Base-by-base conservation (phyloP, 2,329 filamentous ascomycete species). In the Didymella keratinophila region DNA sequence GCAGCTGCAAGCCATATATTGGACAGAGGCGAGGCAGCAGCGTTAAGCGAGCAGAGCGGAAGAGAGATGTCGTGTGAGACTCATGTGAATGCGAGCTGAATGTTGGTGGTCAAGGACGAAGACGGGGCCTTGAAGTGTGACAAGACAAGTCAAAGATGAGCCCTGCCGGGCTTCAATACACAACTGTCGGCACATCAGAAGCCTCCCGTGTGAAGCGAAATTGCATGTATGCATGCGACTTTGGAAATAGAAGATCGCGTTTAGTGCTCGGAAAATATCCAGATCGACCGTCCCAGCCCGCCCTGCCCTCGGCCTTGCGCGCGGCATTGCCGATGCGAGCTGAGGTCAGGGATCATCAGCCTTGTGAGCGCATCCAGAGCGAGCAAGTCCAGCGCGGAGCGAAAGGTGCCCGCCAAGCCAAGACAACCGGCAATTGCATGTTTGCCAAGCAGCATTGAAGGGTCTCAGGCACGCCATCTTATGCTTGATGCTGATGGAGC, bases 1-100 rank as follows among this genome's bases (percentile, higher is more conserved):
- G 55, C 55, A 23, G 30, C 44, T 58, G 49, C 49, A 58, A 58
- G 55, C 49, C 49, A 58, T 39, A 23, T 45, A 58, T 53, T 52
- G 55, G 39, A 49, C 49, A 52, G 20, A 53, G 49, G 37, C 37
- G 49, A 58, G 18, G 23, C 37, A 49, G 43, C 37, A 23, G 14
- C 9, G 10, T 2, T 43, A 58, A 20, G 49, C 55, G 44, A 45
- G 30, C 18, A 16, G 32, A 34, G 7, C 21, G n/a, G 28, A 14
- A 44, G 16, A 32, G 36, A 28, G 2, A 20, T 30, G 1, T 45
- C 30, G 14, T 36, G 23, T 10, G 25, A 23, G 4, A 11, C 11
- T 12, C 23, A 11, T 41, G 5, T 21, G 18, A 21, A 37, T 41
- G 25, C 28, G 25, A 27, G 16, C 11, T 37, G 16, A 18, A 41